Evolutionary conservation across 352 stramenopile species (phyloP).

Genomic region (Globisporangium polare): DNA sequence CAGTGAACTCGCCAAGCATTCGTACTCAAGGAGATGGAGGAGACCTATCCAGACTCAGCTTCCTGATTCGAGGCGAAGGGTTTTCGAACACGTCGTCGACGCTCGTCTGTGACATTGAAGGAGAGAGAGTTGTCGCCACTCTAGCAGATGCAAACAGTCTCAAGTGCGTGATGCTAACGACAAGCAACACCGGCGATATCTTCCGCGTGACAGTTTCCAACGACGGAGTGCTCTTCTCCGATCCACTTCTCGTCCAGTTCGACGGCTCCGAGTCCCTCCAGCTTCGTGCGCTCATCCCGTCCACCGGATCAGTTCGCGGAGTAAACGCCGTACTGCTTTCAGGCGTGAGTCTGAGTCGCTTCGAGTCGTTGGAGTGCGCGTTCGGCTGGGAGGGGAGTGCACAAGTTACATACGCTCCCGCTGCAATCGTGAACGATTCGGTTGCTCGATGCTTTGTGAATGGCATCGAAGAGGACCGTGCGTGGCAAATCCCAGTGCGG

Average conservation of each 20-base stretch:
- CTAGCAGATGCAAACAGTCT: constrained; percentile 14
- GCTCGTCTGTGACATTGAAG: constrained; percentile 10
- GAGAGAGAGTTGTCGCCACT: constrained; percentile 8
- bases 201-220: constrained; percentile 32
- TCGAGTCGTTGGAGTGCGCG: constrained; percentile 24
- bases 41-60: neutral
- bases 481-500: constrained; percentile 25
- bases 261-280: constrained; percentile 4
- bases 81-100: neutral
- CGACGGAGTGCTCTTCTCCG: constrained; percentile 28
- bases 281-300: constrained; percentile 22
- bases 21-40: neutral
- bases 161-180: constrained; percentile 8
- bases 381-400: constrained; percentile 34
- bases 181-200: neutral
- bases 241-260: constrained; percentile 3
- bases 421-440: constrained; percentile 23
- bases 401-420: constrained; percentile 20
- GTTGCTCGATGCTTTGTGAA: constrained; percentile 27
- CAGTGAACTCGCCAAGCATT: neutral
- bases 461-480: constrained; percentile 10
- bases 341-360: constrained; percentile 15
- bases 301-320: constrained; percentile 17
- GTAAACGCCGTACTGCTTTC: constrained; percentile 20
- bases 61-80: neutral